A percentile compares a stretch with the other conserved stretches of the same genome.
phyloP scores from a whole-genome alignment of 2,329 filamentous ascomycete species.

The Colletotrichum cordylinicola region DNA sequence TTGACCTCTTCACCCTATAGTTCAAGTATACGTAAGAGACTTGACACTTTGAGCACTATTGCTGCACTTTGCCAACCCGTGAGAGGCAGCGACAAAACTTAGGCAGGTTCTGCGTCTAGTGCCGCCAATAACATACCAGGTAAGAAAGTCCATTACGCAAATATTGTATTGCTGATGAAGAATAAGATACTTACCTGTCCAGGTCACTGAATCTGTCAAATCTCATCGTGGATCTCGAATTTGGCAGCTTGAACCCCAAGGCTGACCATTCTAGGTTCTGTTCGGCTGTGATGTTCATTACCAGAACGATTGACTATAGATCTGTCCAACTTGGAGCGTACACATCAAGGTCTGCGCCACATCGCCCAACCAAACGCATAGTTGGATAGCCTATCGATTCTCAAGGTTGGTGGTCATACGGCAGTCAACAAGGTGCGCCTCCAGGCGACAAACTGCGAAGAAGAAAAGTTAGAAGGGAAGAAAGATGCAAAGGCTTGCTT shows the following conservation, averaged over 20 bases:
- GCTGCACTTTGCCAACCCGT: not conserved
- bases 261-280: not conserved
- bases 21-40: too few species aligned
- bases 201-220: not conserved
- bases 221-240: rapidly evolving
- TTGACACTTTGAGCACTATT: not conserved
- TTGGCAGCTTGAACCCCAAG: rapidly evolving
- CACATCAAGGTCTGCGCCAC: not conserved
- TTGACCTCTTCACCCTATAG: too few species aligned
- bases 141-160: not conserved
- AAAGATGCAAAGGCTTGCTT: not conserved
- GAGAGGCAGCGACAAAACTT: not conserved
- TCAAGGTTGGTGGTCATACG: not conserved
- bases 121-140: not conserved
- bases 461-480: too few species aligned
- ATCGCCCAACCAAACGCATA: not conserved
- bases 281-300: not conserved
- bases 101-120: too few species aligned
- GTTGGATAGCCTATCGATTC: not conserved
- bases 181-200: not conserved
- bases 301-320: too few species aligned
- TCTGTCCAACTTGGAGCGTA: not conserved
- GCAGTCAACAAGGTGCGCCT: too few species aligned
- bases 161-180: not conserved
- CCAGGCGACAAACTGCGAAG: too few species aligned